Conservation (phyloP, 2,329 filamentous ascomycete species). For the Rhytidhysteron rufulum region DNA sequence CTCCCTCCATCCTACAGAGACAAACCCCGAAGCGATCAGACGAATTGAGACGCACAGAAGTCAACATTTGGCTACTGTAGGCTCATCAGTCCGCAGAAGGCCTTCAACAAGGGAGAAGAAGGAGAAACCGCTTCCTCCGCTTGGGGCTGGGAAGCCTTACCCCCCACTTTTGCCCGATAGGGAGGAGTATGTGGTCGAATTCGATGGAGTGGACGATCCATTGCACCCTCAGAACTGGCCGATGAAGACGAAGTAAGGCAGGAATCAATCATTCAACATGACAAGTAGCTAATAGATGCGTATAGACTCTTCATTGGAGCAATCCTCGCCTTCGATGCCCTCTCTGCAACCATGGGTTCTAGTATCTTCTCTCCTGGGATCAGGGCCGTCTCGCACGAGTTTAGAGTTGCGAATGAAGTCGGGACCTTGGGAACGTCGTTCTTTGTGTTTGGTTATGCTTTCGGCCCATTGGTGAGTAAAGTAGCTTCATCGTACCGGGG, state of each 20-base stretch:
- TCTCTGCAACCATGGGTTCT: conserved; percentile 64
- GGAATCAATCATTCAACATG: too few relatives aligned
- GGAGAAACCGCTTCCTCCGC: conserved; percentile 58
- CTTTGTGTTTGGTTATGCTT: conserved; percentile 35
- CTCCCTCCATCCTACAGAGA: conserved; percentile 47
- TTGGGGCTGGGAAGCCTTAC: conserved; percentile 70
- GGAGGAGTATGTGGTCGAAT: conserved; percentile 78
- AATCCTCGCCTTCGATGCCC: conserved; percentile 69
- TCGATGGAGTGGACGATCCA: conserved; percentile 78
- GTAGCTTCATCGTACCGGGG: not conserved
- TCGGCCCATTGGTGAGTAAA: conserved; percentile 30
- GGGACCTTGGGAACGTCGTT: conserved; percentile 31
- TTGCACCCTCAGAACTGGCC: conserved; percentile 89
- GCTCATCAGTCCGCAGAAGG: conserved; percentile 43
- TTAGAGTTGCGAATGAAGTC: conserved; percentile 24
- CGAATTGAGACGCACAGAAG: conserved; percentile 69
- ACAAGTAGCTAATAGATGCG: not conserved
- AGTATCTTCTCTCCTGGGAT: conserved; percentile 41
- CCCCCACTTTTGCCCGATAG: conserved; percentile 66
- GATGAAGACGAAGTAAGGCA: conserved; percentile 67
- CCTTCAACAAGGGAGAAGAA: conserved; percentile 39
- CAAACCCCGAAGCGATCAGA: conserved; percentile 65
- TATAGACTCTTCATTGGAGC: conserved; percentile 53
- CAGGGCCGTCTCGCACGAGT: conserved; percentile 22
- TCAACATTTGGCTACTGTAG: conserved; percentile 70